These are phyloP conservation scores for Deinandra increscens DNA, from an alignment of 129 eudicot species.

Conservation along the genomic window DNA sequence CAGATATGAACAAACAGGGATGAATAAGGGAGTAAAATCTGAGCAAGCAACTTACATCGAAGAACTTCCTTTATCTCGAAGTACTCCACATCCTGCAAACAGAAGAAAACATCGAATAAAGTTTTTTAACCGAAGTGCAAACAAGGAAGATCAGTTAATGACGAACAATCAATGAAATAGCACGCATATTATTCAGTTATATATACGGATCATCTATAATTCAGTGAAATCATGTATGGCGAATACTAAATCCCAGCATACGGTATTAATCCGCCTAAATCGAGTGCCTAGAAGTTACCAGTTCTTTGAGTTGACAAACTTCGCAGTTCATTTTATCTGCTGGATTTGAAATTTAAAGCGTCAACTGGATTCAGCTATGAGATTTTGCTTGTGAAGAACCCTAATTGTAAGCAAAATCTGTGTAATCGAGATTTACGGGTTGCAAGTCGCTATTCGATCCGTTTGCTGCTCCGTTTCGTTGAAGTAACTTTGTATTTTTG, in stretches of 20 bases:
- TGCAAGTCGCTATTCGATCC: constrained; percentile 29
- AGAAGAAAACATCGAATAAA: not conserved
- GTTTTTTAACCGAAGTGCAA: no score
- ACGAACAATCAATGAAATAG: not conserved
- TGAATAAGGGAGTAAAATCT: constrained; percentile 18
- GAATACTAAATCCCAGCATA: constrained; percentile 1
- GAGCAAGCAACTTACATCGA: constrained; percentile 59
- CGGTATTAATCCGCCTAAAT: no score
- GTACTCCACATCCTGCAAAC: constrained; percentile 82
- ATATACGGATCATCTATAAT: constrained; percentile 5
- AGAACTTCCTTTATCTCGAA: constrained; percentile 94
- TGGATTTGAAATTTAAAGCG: no score
- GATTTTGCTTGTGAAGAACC: no score
- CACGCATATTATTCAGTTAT: not conserved
- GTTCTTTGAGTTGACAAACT: constrained; percentile 95
- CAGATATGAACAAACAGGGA: constrained; percentile 16
- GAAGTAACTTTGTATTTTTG: constrained; percentile 13
- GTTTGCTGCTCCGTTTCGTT: constrained; percentile 6
- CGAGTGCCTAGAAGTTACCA: constrained; percentile 40
- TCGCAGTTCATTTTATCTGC: constrained; percentile 68
- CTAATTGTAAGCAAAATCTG: no score
- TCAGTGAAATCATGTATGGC: not conserved
- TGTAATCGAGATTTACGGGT: constrained; percentile 7
- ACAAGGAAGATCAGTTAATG: constrained; percentile 2
- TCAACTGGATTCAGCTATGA: no score